Evolutionary conservation across 2,329 filamentous ascomycete genomes (phyloP).

Genomic region (Penicillium italicum): DNA sequence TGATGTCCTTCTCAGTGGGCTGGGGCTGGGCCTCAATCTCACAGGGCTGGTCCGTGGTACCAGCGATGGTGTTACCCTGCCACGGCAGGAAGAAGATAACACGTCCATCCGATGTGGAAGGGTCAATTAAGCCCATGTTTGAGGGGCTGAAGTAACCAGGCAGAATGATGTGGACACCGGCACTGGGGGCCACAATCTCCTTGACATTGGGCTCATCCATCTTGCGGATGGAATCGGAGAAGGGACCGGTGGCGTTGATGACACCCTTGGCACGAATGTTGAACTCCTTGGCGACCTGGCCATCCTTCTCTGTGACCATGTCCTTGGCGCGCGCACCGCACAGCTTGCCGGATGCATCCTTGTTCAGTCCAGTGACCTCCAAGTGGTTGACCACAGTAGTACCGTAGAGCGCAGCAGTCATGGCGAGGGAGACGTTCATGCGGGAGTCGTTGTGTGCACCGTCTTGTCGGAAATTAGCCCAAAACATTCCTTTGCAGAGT

Average conservation of each 20-base stretch:
- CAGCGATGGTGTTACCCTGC: constrained; percentile 89
- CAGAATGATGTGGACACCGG: constrained; percentile 80
- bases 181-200: constrained; percentile 80
- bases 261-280: constrained; percentile 73
- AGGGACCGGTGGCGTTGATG: constrained; percentile 85
- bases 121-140: constrained; percentile 85
- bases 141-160: constrained; percentile 82
- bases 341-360: constrained; percentile 68
- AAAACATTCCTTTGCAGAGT: not conserved
- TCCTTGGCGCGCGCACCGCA: constrained; percentile 73
- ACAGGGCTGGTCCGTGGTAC: constrained; percentile 77
- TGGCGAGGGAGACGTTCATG: constrained; percentile 85
- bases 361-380: constrained; percentile 72
- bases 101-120: constrained; percentile 78
- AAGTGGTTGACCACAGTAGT: constrained; percentile 79
- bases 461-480: constrained; percentile 47
- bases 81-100: constrained; percentile 92
- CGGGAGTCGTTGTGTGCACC: constrained; percentile 88
- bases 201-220: constrained; percentile 70
- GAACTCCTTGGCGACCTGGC: constrained; percentile 61
- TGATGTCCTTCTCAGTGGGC: constrained; percentile 77
- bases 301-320: constrained; percentile 62
- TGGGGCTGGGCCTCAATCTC: constrained; percentile 69
- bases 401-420: constrained; percentile 85
- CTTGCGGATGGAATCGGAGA: constrained; percentile 79